Base-by-base conservation (phyloP, 2,329 filamentous ascomycete genomes). In the Emergomyces pasteurianus region DNA sequence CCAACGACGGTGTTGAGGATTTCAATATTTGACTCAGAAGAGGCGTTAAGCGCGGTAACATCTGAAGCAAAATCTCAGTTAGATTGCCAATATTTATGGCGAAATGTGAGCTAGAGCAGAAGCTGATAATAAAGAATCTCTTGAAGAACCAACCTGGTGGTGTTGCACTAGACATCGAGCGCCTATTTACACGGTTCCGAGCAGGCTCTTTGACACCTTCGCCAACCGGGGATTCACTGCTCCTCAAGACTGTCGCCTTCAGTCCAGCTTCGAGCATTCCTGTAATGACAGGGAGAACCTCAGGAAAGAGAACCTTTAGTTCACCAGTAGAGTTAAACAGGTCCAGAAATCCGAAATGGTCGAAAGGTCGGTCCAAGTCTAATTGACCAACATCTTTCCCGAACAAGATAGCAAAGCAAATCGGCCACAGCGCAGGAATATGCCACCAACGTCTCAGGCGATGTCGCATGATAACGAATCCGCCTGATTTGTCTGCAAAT, bases 401-500 rank as follows among this genome's bases (percentile, higher is more conserved):
- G 69, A 99, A 96, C 2, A 99, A 75, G 26, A 97, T 88, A 59
- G 89, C 86, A 73, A 99, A 89, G 69, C 89, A 91, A 50, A 94
- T 86, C 0, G 87, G 86, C 94, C 94, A 97, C 31, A 97, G 75
- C 0, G 85, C 84, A 2, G 91, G 84, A 18, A 91, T 82, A 68
- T 89, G 86, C 92, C 94, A 99, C 85, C 92, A 96, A 67, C 86
- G 81, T 69, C 87, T 90, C 3, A 99, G 76, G 38, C 90, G 84
- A 67, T 88, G 83, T 43, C 88, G 88, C 84, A 97, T 87, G 63
- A 96, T 88, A 40, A 81, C 81, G 71, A 96, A 96, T 1, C 95
- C 95, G 36, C 90, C 90, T 12, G 88, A 90, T 74, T 95, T 96
- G 23, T 86, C 82, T 16, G 86, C 81, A 66, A 99, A 96, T 68